Evolutionary conservation across 805 yeast genomes (phyloP).

Genomic region (Torulaspora gathmanii): DNA sequence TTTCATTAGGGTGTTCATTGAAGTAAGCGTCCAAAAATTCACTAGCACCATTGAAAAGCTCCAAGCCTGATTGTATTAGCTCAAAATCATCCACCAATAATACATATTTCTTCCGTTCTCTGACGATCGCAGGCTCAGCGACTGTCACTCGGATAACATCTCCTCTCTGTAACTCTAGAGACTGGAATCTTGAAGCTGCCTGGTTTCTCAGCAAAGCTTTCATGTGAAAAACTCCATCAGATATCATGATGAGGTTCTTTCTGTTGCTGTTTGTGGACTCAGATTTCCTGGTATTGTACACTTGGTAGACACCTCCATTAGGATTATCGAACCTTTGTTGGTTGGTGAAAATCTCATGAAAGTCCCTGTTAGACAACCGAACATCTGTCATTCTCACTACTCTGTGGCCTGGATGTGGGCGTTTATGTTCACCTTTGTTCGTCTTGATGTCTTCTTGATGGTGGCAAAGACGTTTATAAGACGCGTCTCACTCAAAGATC

Average conservation of each 20-base stretch:
- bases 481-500: background rate
- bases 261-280: constrained; percentile 28
- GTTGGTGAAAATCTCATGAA: constrained; percentile 29
- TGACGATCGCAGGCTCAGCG: constrained; percentile 35
- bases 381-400: constrained; percentile 17
- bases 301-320: constrained; percentile 32
- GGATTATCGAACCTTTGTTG: constrained; percentile 31
- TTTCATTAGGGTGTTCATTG: constrained; percentile 52
- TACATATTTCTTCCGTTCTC: constrained; percentile 44
- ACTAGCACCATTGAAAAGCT: constrained; percentile 38
- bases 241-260: constrained; percentile 39
- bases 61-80: constrained; percentile 39
- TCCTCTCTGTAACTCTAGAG: constrained; percentile 45
- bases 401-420: background rate
- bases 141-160: constrained; percentile 31
- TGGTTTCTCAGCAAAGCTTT: constrained; percentile 53
- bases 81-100: constrained; percentile 46
- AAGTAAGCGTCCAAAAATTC: constrained; percentile 53
- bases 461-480: constrained; percentile 5
- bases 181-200: constrained; percentile 42
- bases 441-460: background rate
- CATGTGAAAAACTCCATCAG: constrained; percentile 48
- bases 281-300: constrained; percentile 32
- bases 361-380: constrained; percentile 27
- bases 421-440: background rate